A percentile compares a stretch with the other conserved stretches of the same genome.
Evolutionary conservation across 2,329 filamentous ascomycete species (phyloP).

Genomic region (Pseudogymnoascus verrucosus): DNA sequence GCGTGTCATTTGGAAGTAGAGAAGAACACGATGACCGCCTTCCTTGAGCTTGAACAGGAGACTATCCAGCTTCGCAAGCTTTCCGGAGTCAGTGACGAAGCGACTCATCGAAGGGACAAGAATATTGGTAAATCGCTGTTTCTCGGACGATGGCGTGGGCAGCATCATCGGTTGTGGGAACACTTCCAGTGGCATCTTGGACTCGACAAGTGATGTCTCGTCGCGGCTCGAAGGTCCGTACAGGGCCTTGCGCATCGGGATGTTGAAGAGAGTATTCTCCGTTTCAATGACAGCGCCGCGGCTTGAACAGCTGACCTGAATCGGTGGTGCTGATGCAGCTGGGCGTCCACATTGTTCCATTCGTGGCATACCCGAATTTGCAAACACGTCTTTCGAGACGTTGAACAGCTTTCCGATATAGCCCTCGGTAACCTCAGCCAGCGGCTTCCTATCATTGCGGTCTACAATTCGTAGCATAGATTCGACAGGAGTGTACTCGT

Average conservation of each 20-base stretch:
- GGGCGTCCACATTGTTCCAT: slow-evolving; percentile 77
- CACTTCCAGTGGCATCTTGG: slow-evolving; percentile 57
- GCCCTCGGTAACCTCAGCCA: slow-evolving; percentile 64
- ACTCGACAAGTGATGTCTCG: slow-evolving; percentile 67
- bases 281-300: slow-evolving; percentile 57
- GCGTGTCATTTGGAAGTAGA: slow-evolving; percentile 99
- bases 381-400: slow-evolving; percentile 58
- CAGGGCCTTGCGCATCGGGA: slow-evolving; percentile 63
- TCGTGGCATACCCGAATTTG: slow-evolving; percentile 62
- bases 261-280: slow-evolving; percentile 70
- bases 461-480: slow-evolving; percentile 75
- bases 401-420: slow-evolving; percentile 70
- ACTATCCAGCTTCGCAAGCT: slow-evolving; percentile 83
- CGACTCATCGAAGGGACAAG: slow-evolving; percentile 91
- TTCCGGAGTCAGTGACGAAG: slow-evolving; percentile 96
- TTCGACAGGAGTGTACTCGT: slow-evolving; percentile 61
- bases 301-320: slow-evolving; percentile 70
- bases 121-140: slow-evolving; percentile 82
- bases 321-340: slow-evolving; percentile 75
- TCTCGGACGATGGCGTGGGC: slow-evolving; percentile 70
- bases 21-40: slow-evolving; percentile 80
- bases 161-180: slow-evolving; percentile 61
- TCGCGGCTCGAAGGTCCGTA: slow-evolving; percentile 57
- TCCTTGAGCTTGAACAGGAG: slow-evolving; percentile 86
- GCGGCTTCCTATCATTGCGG: slow-evolving; percentile 55